Evolutionary conservation across 805 yeast species (phyloP).

Genomic region (Pichia cabralensis): DNA sequence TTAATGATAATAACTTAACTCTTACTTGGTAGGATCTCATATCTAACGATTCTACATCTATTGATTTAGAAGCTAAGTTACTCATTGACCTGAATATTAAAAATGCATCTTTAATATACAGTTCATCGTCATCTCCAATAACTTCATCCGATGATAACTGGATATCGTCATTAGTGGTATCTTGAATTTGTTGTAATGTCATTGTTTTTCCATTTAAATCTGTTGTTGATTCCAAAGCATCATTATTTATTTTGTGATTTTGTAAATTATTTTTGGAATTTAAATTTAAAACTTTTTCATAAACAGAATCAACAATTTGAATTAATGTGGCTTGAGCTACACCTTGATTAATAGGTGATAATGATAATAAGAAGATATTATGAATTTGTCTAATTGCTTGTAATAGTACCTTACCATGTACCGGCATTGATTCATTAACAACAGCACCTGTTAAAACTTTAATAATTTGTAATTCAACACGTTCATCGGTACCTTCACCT

Average conservation of each 20-base stretch:
- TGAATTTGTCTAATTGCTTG: slow-evolving; percentile 91
- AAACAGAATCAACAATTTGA: slow-evolving; percentile 79
- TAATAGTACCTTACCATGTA: slow-evolving; percentile 81
- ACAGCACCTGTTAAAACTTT: slow-evolving; percentile 87
- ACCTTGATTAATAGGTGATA: slow-evolving; percentile 76
- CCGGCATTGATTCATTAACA: slow-evolving; percentile 67
- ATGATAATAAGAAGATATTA: slow-evolving; percentile 79
- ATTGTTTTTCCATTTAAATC: slow-evolving; percentile 17
- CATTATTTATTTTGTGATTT: background rate
- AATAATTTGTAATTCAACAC: slow-evolving; percentile 84
- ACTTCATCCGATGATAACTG: slow-evolving; percentile 37
- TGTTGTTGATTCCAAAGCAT: background rate
- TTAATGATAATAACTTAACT: slow-evolving; percentile 81
- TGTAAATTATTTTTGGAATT: background rate
- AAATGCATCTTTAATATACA: slow-evolving; percentile 82
- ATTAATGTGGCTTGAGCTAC: slow-evolving; percentile 93
- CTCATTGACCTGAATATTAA: slow-evolving; percentile 91
- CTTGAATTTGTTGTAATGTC: slow-evolving; percentile 52
- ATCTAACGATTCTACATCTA: slow-evolving; percentile 69
- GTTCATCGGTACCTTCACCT: slow-evolving; percentile 87
- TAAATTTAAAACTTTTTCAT: slow-evolving; percentile 45
- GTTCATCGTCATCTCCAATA: slow-evolving; percentile 49
- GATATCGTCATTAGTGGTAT: slow-evolving; percentile 43
- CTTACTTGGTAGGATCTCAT: slow-evolving; percentile 89
- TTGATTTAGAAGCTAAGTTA: slow-evolving; percentile 74